phyloP scores from a whole-genome alignment of 441 rosid species.

The Gossypium armourianum region DNA sequence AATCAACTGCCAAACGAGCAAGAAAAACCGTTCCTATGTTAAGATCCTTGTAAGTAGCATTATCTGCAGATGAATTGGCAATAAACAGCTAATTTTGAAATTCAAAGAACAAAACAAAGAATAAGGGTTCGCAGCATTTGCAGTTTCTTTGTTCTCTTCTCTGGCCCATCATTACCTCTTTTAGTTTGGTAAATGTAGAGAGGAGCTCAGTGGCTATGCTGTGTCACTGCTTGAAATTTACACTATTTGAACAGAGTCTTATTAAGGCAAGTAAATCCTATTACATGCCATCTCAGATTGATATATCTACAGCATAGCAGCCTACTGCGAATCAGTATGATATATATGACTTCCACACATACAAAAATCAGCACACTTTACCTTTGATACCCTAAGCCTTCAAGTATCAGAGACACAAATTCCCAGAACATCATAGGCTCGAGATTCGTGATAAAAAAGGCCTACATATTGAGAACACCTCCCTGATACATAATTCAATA shows the following conservation, averaged over 20 bases:
- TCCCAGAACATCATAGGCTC: conserved; percentile 69
- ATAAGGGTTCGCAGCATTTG: neutral
- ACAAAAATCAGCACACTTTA: conserved; percentile 22
- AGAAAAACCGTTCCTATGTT: neutral
- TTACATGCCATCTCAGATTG: neutral
- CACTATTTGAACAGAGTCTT: neutral
- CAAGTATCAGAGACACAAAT: conserved; percentile 48
- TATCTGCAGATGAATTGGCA: neutral
- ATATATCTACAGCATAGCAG: neutral
- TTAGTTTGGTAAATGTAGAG: neutral
- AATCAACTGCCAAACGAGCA: neutral
- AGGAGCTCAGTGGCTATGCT: neutral
- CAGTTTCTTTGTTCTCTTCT: neutral
- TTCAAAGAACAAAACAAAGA: neutral
- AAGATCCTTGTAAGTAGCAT: neutral
- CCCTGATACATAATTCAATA: neutral
- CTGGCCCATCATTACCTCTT: neutral
- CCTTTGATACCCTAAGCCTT: conserved; percentile 79
- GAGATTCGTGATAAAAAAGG: conserved; percentile 69
- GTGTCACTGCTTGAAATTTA: neutral
- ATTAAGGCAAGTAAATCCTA: neutral
- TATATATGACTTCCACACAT: neutral
- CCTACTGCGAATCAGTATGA: neutral
- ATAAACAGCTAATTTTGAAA: neutral
- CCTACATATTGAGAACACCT: conserved; percentile 38